These are phyloP conservation scores for Madurella mycetomatis DNA, from an alignment of 2,329 filamentous ascomycete genomes.

Conservation along the genomic window DNA sequence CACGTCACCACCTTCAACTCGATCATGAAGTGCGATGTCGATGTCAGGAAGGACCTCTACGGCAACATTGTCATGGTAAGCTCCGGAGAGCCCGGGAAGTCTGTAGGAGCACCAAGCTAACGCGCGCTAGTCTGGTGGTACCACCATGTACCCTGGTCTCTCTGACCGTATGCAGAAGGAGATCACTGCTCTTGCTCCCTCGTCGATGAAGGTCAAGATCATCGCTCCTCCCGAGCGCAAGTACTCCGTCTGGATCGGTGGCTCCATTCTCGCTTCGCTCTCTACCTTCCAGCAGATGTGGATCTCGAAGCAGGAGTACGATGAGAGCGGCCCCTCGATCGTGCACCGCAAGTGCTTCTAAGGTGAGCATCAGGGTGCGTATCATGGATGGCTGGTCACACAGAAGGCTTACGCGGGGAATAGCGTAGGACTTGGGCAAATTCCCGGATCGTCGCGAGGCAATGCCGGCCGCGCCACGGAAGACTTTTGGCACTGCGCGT, in stretches of 20 bases:
- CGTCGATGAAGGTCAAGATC: slow-evolving; percentile 99
- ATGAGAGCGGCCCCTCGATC: slow-evolving; percentile 98
- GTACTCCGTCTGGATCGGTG: slow-evolving; percentile 99
- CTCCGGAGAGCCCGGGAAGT: slow-evolving; percentile 24
- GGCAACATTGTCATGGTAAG: slow-evolving; percentile 99
- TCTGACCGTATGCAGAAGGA: slow-evolving; percentile 99
- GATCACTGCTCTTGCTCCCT: slow-evolving; percentile 98
- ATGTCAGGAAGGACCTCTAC: slow-evolving; percentile 99
- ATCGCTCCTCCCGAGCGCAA: slow-evolving; percentile 99
- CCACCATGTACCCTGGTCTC: slow-evolving; percentile 99
- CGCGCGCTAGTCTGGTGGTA: slow-evolving; percentile 86
- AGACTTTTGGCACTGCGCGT: slow-evolving; percentile 41
- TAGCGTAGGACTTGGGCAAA: slow-evolving; percentile 22
- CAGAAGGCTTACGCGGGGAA: neutral
- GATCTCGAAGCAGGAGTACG: slow-evolving; percentile 99
- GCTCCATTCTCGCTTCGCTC: slow-evolving; percentile 98
- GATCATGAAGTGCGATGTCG: slow-evolving; percentile 99
- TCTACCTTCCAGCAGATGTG: slow-evolving; percentile 99
- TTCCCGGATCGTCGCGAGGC: slow-evolving; percentile 31
- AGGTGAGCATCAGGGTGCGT: slow-evolving; percentile 49
- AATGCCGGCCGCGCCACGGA: slow-evolving; percentile 40
- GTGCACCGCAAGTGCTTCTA: slow-evolving; percentile 99
- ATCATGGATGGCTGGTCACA: neutral
- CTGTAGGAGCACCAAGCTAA: slow-evolving; percentile 29
- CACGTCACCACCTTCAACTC: slow-evolving; percentile 99